Conservation (phyloP, 2,329 filamentous ascomycete species). For the Pezicula carpinea region DNA sequence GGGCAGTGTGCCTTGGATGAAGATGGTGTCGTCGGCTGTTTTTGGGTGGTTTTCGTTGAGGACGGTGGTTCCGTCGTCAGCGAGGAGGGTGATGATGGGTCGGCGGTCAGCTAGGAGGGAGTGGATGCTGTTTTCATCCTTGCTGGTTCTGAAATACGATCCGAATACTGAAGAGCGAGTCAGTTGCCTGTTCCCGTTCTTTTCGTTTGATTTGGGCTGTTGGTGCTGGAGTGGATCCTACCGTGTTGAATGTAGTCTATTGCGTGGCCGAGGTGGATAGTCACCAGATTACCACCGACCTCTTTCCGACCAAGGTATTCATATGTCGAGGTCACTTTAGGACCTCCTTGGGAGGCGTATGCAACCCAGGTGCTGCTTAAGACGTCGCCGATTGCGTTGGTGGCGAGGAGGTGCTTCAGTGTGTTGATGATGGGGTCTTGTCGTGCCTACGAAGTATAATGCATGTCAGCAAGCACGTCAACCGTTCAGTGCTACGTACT, state of each 20-base stretch:
- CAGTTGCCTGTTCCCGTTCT: no score
- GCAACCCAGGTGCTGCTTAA: conserved; percentile 33
- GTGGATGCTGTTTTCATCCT: conserved; percentile 2
- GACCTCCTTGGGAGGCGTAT: conserved; percentile 4
- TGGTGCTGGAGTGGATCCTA: neutral
- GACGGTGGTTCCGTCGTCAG: conserved; percentile 2
- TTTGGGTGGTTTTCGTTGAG: conserved; percentile 6
- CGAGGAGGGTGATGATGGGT: conserved; percentile 4
- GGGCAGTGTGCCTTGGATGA: conserved; percentile 11
- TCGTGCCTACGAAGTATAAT: conserved; percentile 27
- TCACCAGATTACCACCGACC: conserved; percentile 33
- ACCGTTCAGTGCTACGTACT: no score
- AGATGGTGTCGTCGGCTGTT: conserved; percentile 17
- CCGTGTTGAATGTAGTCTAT: conserved; percentile 38
- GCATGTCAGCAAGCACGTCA: no score
- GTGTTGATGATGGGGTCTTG: conserved; percentile 39
- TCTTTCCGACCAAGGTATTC: conserved; percentile 43
- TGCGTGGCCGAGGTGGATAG: conserved; percentile 24
- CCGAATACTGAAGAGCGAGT: conserved; percentile 12
- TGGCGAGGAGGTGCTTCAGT: conserved; percentile 38
- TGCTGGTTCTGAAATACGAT: conserved; percentile 8
- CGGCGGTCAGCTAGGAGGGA: conserved; percentile 11
- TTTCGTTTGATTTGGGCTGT: no score
- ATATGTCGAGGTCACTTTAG: conserved; percentile 21
- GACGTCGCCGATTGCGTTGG: conserved; percentile 46